Base-by-base conservation (phyloP, 345 rosid genomes). In the Pistacia atlantica region DNA sequence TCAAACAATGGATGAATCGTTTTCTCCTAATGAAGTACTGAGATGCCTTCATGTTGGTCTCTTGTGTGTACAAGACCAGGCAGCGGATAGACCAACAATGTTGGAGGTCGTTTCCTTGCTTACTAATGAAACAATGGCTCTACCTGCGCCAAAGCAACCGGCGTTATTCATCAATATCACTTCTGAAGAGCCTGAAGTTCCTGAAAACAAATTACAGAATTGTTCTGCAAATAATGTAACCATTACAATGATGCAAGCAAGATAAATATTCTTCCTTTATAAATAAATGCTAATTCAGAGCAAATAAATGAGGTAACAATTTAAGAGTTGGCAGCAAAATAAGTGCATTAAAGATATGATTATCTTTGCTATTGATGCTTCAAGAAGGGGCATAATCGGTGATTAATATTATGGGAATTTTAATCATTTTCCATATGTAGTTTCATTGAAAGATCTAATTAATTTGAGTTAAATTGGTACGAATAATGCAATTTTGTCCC, bases 31-130 rank as follows among this genome's bases (percentile, higher is more conserved):
- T 66, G 35, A 54, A 51, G 63, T 72, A 1, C 0, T 51, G 60
- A 78, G 77, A 16, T 71, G 81, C 61, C 60, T 75, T 65, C 79
- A 78, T 8, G 62, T 70, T 5, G 80, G 74, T 12, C 77, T 80
- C 3, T 67, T 77, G 37, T 73, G 80, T 2, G 75, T 69, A 2
- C 66, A 82, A 75, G 72, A 75, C 1, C 49, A 58, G 33, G 73
- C 77, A 37, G 1, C 45, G 0, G 81, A 59, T 11, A 67, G 74
- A 51, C 79, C 68, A 5, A 46, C 67, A 4, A 75, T 80, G 79
- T 37, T 17, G 0, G 79, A 75, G 22, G 72, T 64, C 33, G 76
- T 64, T 46, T 42, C 67, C 18, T 69, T 80, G 72, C 65, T 80
- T 31, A 62, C 14, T 0, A 74, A 70, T 11, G 72, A 75, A 4